A percentile compares a stretch with the other conserved stretches of the same genome.
These are phyloP conservation scores for Zoysia pacifica DNA, from an alignment of 176 grass and related monocot species.

Conservation along the genomic window DNA sequence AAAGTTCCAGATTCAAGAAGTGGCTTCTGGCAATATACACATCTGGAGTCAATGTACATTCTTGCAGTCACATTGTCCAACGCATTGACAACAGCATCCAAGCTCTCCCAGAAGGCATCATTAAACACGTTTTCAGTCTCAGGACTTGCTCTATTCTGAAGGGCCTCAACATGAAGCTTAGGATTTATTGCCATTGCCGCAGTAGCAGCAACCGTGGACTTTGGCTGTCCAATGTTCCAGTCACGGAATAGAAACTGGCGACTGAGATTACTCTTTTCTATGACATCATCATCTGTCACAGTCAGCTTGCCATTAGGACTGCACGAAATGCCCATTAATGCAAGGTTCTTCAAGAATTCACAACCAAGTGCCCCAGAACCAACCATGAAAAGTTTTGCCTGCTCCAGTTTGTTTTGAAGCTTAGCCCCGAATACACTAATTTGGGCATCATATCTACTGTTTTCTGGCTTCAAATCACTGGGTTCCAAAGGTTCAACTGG, in stretches of 20 bases:
- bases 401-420: slow-evolving; percentile 77
- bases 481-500: slow-evolving; percentile 71
- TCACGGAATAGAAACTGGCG: slow-evolving; percentile 96
- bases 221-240: slow-evolving; percentile 93
- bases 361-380: slow-evolving; percentile 92
- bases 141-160: slow-evolving; percentile 91
- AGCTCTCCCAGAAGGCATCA: slow-evolving; percentile 81
- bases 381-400: slow-evolving; percentile 85
- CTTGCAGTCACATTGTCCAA: slow-evolving; percentile 87
- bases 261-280: slow-evolving; percentile 97
- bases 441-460: slow-evolving; percentile 82
- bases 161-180: slow-evolving; percentile 68
- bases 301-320: slow-evolving; percentile 64
- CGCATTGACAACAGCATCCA: slow-evolving; percentile 86
- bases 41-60: slow-evolving; percentile 91
- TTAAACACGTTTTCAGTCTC: slow-evolving; percentile 94
- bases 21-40: slow-evolving; percentile 89
- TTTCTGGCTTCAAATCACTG: slow-evolving; percentile 60
- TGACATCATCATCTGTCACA: slow-evolving; percentile 93
- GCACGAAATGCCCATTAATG: slow-evolving; percentile 88
- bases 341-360: slow-evolving; percentile 91
- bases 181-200: slow-evolving; percentile 74
- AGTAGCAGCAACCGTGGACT: slow-evolving; percentile 87
- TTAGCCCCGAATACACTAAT: slow-evolving; percentile 83
- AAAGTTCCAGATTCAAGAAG: slow-evolving; percentile 91